Evolutionary conservation across 83 land plant genomes (phyloP).

Genomic region (Thuja plicata): DNA sequence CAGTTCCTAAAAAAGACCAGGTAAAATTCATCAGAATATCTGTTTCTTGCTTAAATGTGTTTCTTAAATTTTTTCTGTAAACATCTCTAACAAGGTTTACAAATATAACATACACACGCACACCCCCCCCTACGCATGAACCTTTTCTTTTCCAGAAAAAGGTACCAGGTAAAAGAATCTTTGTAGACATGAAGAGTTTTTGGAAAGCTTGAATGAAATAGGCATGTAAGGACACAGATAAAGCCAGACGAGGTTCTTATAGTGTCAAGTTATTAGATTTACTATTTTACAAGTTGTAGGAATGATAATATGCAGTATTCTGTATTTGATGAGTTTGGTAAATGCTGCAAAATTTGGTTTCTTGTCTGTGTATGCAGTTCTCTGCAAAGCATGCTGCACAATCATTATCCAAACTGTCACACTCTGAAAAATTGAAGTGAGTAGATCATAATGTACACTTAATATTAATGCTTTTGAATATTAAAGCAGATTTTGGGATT

Average conservation of each 20-base stretch:
- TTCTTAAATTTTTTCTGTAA: too few relatives aligned
- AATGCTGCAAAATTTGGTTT: background rate
- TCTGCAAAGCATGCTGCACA: background rate
- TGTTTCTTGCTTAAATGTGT: too few relatives aligned
- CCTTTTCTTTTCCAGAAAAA: conserved; percentile 12
- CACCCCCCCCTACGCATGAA: too few relatives aligned
- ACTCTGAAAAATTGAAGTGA: background rate
- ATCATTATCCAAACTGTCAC: background rate
- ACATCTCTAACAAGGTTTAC: too few relatives aligned
- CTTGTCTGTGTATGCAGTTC: background rate
- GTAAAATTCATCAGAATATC: background rate
- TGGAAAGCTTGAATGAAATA: background rate
- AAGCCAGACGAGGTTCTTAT: background rate
- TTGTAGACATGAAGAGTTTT: background rate
- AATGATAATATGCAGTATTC: background rate
- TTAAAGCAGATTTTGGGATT: background rate
- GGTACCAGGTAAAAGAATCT: conserved; percentile 24
- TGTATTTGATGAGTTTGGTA: background rate
- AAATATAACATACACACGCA: too few relatives aligned
- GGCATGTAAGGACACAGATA: background rate
- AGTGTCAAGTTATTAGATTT: background rate
- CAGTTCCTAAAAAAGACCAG: conserved; percentile 25
- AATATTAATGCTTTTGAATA: background rate
- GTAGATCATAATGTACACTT: background rate
- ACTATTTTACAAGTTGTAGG: background rate